Evolutionary conservation across 192 early-diverging fungal species (phyloP).

Genomic region (Entomortierella parvispora): DNA sequence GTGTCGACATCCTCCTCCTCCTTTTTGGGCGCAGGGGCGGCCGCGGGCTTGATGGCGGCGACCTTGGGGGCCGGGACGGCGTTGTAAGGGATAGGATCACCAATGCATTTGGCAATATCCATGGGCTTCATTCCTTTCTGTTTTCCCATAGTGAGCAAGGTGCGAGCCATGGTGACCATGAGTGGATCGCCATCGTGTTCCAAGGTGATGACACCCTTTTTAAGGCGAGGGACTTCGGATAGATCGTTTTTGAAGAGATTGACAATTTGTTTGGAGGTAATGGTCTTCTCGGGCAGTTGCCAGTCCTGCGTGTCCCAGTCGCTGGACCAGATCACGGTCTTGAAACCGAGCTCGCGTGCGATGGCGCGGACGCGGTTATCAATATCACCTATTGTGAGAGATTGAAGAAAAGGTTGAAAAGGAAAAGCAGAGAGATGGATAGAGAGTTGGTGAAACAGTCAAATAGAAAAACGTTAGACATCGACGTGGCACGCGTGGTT

Average conservation of each 20-base stretch:
- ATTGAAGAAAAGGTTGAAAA: not conserved
- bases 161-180: slow-evolving; percentile 29
- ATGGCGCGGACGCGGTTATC: slow-evolving; percentile 42
- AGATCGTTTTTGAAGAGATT: slow-evolving; percentile 38
- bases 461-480: too few relatives aligned
- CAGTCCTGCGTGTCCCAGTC: slow-evolving; percentile 66
- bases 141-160: slow-evolving; percentile 34
- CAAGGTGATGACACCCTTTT: slow-evolving; percentile 31
- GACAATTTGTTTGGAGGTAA: slow-evolving; percentile 26
- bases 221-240: not conserved
- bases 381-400: slow-evolving; percentile 19
- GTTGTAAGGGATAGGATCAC: slow-evolving; percentile 26
- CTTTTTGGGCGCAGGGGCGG: not conserved
- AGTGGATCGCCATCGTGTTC: slow-evolving; percentile 38
- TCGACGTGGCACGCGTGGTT: too few relatives aligned
- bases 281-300: slow-evolving; percentile 47
- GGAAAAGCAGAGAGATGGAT: not conserved
- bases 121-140: slow-evolving; percentile 35
- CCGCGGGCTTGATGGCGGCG: too few relatives aligned
- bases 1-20: not conserved
- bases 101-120: slow-evolving; percentile 33
- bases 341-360: slow-evolving; percentile 48
- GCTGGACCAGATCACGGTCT: slow-evolving; percentile 62
- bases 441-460: too few relatives aligned
- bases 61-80: slow-evolving; percentile 8